A percentile compares a stretch with the other conserved stretches of the same genome.
Evolutionary conservation across 2,329 filamentous ascomycete species (phyloP).

Genomic region (Amauroascus verrucosus): DNA sequence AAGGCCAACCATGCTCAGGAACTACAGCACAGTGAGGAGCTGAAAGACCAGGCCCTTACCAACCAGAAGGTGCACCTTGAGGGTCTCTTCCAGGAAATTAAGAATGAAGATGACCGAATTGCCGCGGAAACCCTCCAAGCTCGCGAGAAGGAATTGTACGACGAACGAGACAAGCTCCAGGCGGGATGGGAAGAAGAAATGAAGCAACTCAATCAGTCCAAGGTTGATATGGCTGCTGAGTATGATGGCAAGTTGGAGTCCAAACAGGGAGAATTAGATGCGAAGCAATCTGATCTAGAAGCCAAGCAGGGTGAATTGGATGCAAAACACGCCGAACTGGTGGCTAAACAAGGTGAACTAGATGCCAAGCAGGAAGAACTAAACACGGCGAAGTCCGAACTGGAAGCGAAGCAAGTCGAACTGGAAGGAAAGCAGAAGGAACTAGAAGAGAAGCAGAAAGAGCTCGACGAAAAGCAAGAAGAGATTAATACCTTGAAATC

Average conservation of each 20-base stretch:
- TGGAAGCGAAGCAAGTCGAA: slow-evolving; percentile 15
- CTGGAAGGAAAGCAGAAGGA: slow-evolving; percentile 15
- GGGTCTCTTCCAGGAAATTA: slow-evolving; percentile 40
- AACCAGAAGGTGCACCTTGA: slow-evolving; percentile 39
- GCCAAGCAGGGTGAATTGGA: slow-evolving; percentile 23
- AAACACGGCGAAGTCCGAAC: slow-evolving; percentile 19
- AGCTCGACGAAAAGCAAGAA: slow-evolving; percentile 14
- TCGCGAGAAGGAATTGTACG: slow-evolving; percentile 37
- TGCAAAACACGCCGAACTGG: slow-evolving; percentile 22
- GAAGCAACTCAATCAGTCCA: slow-evolving; percentile 30
- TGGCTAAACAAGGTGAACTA: slow-evolving; percentile 16
- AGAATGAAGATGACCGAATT: slow-evolving; percentile 33
- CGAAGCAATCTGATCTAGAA: slow-evolving; percentile 27
- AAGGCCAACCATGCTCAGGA: slow-evolving; percentile 30
- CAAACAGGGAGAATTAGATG: slow-evolving; percentile 24
- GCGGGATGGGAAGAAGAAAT: slow-evolving; percentile 31
- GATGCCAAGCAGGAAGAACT: slow-evolving; percentile 15
- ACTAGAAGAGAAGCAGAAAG: slow-evolving; percentile 14
- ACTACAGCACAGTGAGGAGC: slow-evolving; percentile 31
- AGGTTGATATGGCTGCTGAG: slow-evolving; percentile 28
- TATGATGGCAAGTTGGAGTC: slow-evolving; percentile 24
- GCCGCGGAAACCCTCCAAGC: slow-evolving; percentile 30
- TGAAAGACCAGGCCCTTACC: slow-evolving; percentile 27
- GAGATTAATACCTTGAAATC: slow-evolving; percentile 19
- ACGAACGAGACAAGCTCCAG: slow-evolving; percentile 29